Conservation (phyloP, 345 rosid genomes). For the Excoecaria agallocha region DNA sequence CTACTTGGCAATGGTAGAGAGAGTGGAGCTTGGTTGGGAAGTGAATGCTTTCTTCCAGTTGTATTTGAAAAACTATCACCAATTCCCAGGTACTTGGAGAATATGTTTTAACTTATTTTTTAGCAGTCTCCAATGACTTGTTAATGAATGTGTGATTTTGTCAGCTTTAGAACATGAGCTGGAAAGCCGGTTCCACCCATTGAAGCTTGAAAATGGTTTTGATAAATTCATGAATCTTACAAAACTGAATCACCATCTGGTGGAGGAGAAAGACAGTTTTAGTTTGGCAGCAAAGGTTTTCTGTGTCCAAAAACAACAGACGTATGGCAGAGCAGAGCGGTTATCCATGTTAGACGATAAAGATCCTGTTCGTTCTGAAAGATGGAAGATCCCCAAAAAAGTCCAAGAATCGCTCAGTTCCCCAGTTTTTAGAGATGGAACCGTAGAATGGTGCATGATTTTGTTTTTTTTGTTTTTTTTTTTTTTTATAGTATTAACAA, state of each 20-base stretch:
- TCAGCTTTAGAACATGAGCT: slow-evolving; percentile 28
- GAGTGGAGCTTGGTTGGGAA: slow-evolving; percentile 49
- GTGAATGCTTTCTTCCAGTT: slow-evolving; percentile 41
- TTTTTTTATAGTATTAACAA: too few species aligned
- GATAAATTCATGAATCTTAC: slow-evolving; percentile 30
- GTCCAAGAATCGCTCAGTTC: slow-evolving; percentile 26
- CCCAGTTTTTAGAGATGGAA: slow-evolving; percentile 22
- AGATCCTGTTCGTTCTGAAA: slow-evolving; percentile 8
- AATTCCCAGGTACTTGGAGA: slow-evolving; percentile 21
- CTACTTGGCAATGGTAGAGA: slow-evolving; percentile 46
- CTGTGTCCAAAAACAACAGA: slow-evolving; percentile 31
- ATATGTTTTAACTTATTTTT: too few species aligned
- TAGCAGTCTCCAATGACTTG: not conserved
- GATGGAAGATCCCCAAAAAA: slow-evolving; percentile 39
- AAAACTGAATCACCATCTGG: slow-evolving; percentile 16
- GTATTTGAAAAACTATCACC: slow-evolving; percentile 38
- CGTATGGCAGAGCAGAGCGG: slow-evolving; percentile 33
- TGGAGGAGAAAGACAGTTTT: slow-evolving; percentile 34
- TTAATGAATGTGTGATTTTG: not conserved
- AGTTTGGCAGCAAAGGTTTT: slow-evolving; percentile 43
- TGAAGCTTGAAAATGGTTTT: slow-evolving; percentile 41
- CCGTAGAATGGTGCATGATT: not conserved
- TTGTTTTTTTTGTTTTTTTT: not conserved
- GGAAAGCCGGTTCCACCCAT: slow-evolving; percentile 34
- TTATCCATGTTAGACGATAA: slow-evolving; percentile 31